A percentile compares a stretch with the other conserved stretches of the same genome.
Evolutionary conservation across 345 rosid species (phyloP).

Genomic region (Carallia brachiata): DNA sequence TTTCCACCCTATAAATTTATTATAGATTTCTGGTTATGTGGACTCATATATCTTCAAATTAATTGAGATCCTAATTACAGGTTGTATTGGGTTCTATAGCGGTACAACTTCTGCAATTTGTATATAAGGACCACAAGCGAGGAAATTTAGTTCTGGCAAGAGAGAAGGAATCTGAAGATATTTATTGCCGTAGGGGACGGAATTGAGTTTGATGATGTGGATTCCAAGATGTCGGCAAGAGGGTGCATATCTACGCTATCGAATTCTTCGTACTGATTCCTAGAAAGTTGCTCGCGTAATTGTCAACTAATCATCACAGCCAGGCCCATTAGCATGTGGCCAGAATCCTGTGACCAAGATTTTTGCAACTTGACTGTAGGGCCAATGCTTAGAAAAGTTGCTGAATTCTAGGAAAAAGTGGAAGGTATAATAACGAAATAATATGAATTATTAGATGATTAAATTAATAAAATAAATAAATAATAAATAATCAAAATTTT

Average conservation of each 20-base stretch:
- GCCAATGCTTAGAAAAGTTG: not conserved
- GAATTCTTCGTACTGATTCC: conserved; percentile 27
- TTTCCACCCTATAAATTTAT: not conserved
- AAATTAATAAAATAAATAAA: too few relatives aligned
- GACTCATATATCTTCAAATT: not conserved
- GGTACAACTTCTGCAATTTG: conserved; percentile 39
- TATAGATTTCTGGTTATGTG: conserved; percentile 15
- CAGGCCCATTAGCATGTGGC: conserved; percentile 34
- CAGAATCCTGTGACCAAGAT: conserved; percentile 34
- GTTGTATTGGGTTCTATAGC: too few relatives aligned
- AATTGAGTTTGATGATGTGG: conserved; percentile 36
- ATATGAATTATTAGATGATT: too few relatives aligned
- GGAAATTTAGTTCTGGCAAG: conserved; percentile 21
- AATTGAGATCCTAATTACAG: too few relatives aligned
- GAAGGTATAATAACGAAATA: too few relatives aligned
- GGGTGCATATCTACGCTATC: conserved; percentile 10
- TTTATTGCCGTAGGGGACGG: conserved; percentile 22
- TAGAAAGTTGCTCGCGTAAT: conserved; percentile 41
- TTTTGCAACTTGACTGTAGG: conserved; percentile 36
- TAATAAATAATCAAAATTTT: too few relatives aligned
- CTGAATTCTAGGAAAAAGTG: too few relatives aligned
- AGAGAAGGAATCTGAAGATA: conserved; percentile 33
- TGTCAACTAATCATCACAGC: conserved; percentile 61
- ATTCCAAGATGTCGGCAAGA: conserved; percentile 30
- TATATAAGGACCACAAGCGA: conserved; percentile 37